Base-by-base conservation (phyloP, 2,329 filamentous ascomycete genomes). In the Fusarium verrucosum region DNA sequence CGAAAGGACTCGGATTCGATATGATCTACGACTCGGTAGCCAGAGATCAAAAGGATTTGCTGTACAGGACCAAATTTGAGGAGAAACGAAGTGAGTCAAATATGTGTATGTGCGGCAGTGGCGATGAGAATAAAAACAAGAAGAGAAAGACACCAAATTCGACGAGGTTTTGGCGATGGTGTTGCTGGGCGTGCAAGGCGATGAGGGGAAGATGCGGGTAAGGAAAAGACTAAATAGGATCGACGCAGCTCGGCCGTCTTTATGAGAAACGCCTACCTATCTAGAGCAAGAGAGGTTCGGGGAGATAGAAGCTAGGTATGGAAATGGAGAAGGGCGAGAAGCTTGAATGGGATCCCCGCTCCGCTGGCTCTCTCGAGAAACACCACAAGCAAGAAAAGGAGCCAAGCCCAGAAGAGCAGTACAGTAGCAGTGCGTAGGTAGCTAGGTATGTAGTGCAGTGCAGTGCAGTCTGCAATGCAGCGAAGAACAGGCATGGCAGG, bases 301-400 rank as follows among this genome's bases (percentile, higher is more conserved):
- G 65, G 59, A 56, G 47, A 58, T 61, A 60, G 40, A 65, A 62
- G 62, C 58, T 66, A 55, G 55, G 61, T 66, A 51, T 61, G 58
- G 35, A 66, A 66, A 60, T 67, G 63, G 63, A 65, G 63, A 65
- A 65, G 43, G 30, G 52, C 37, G 20, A 60, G 58, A 67, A 67
- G 64, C 43, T 65, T 59, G 59, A 63, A 64, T 61, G 26, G 59
- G 52, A 65, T 52, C 58, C 59, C 64, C 59, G 50, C 63, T n/a
- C n/a, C n/a, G n/a, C n/a, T n/a, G n/a, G n/a, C n/a, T 62, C 58
- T 46, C 58, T 47, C 32, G 37, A 50, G 50, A 52, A 65, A 66
- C 58, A 67, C 58, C 63, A 65, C 35, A 54, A 40, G 23, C 35
- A 54, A 40, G 23, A 41, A 66, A 67, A 36, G 40, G 45, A 64